Evolutionary conservation across 2,329 filamentous ascomycete species (phyloP).

Genomic region (Knufia petricola): DNA sequence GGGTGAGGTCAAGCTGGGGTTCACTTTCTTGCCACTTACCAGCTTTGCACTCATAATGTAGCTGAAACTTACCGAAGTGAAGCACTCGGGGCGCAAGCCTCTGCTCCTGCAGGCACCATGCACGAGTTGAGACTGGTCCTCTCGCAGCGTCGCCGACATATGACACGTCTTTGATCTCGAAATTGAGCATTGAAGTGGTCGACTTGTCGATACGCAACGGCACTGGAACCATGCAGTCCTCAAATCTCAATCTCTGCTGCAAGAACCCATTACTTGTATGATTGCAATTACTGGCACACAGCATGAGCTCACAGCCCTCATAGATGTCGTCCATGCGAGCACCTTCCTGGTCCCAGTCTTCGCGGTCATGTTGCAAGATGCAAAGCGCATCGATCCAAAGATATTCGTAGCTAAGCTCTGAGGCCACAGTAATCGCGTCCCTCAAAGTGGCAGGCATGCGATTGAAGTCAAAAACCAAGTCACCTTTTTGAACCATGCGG

Average conservation of each 20-base stretch:
- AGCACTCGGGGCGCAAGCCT: not conserved
- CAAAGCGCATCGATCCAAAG: conserved; percentile 3
- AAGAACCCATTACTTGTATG: not conserved
- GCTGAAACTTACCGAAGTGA: not conserved
- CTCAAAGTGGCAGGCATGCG: not conserved
- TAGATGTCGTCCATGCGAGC: conserved; percentile 1
- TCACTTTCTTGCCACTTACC: not conserved
- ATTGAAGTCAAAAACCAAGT: not conserved
- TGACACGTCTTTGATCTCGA: not conserved
- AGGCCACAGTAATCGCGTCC: not conserved
- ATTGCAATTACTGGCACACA: not conserved
- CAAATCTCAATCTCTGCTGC: not conserved
- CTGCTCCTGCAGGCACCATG: not conserved
- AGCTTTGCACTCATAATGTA: not conserved
- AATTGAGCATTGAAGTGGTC: not conserved
- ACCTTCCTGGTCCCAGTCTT: not conserved
- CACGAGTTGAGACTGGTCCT: not conserved
- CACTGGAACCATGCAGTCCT: not conserved
- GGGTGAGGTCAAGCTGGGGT: not conserved
- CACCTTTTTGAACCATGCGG: not conserved
- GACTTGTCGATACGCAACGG: not conserved
- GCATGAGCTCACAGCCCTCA: not conserved
- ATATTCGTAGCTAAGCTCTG: not conserved
- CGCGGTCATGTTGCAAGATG: not conserved
- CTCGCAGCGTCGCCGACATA: not conserved